Evolutionary conservation across 2,329 filamentous ascomycete genomes (phyloP).

Genomic region (Hymenotorrendiella dingleyae): DNA sequence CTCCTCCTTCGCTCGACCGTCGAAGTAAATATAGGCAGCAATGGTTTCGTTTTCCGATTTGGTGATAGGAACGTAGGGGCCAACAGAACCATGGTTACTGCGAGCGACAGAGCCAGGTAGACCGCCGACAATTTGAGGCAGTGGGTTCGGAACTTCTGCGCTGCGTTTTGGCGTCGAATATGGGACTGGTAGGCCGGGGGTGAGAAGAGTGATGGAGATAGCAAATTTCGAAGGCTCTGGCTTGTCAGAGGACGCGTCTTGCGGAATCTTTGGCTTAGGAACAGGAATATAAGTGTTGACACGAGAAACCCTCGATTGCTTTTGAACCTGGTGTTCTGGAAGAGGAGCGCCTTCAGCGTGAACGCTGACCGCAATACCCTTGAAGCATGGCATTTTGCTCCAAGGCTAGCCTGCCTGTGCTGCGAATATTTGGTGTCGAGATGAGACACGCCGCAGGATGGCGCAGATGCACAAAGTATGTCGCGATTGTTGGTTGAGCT

Average conservation of each 20-base stretch:
- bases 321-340: constrained; percentile 89
- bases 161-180: constrained; percentile 86
- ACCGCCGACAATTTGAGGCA: constrained; percentile 73
- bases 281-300: constrained; percentile 98
- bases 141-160: constrained; percentile 69
- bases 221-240: constrained; percentile 94
- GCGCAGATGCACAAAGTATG: not conserved
- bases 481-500: no score
- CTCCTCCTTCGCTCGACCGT: constrained; percentile 90
- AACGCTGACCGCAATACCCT: constrained; percentile 97
- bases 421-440: not conserved
- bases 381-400: constrained; percentile 82
- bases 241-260: constrained; percentile 58
- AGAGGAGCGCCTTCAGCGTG: constrained; percentile 77
- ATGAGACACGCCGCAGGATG: no score
- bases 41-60: constrained; percentile 94
- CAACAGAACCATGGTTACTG: constrained; percentile 52
- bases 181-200: constrained; percentile 79
- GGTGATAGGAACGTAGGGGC: constrained; percentile 87
- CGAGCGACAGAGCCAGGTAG: constrained; percentile 49
- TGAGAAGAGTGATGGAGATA: constrained; percentile 94
- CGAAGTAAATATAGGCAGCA: constrained; percentile 98
- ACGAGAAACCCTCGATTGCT: constrained; percentile 81
- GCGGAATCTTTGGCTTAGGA: constrained; percentile 72
- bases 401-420: not conserved